These are phyloP conservation scores for Salix brachista DNA, from an alignment of 345 rosid species.

Conservation along the genomic window DNA sequence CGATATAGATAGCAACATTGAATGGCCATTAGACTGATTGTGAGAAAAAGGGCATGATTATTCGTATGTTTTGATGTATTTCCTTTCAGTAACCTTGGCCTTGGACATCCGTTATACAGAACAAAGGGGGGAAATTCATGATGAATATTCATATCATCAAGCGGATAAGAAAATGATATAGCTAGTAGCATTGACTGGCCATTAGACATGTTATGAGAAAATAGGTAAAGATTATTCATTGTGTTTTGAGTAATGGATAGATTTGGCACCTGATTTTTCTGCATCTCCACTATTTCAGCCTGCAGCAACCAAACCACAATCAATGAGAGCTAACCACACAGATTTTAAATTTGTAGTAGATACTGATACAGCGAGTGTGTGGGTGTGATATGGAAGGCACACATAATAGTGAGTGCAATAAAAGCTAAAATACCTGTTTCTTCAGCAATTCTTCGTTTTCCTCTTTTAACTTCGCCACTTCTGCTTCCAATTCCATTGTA, in stretches of 20 bases:
- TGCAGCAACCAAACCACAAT: constrained; percentile 33
- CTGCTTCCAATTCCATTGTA: constrained; percentile 91
- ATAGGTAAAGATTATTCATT: background rate
- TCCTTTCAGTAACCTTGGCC: background rate
- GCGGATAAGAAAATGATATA: background rate
- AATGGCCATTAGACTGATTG: background rate
- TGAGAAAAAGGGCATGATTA: background rate
- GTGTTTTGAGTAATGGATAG: background rate
- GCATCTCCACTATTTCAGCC: constrained; percentile 68
- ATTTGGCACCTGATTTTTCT: constrained; percentile 69
- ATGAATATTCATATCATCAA: background rate
- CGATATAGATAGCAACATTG: background rate
- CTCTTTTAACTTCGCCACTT: constrained; percentile 76
- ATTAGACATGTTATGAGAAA: background rate
- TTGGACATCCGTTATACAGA: background rate
- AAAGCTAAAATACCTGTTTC: constrained; percentile 55
- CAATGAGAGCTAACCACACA: constrained; percentile 6
- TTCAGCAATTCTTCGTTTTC: constrained; percentile 67
- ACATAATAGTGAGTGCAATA: background rate
- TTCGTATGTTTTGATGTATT: background rate
- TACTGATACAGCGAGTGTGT: background rate
- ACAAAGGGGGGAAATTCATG: background rate
- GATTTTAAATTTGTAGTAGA: background rate
- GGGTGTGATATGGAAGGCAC: background rate
- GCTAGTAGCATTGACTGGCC: background rate